Conservation (phyloP, 176 grass and related monocot genomes). For the Saccharum spontaneum region DNA sequence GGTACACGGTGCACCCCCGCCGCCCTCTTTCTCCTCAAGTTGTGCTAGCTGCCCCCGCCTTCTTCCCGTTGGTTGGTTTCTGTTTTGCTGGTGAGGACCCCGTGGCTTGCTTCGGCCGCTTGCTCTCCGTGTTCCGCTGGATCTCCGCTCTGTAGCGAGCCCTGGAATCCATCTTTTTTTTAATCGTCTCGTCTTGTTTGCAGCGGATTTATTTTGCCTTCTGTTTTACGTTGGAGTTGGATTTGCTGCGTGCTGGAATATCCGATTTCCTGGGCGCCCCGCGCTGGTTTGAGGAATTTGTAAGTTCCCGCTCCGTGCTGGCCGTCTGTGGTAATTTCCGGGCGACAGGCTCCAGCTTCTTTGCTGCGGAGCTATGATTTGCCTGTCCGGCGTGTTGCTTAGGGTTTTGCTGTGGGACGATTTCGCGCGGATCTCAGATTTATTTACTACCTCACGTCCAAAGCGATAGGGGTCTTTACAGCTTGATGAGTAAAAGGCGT, state of each 20-base stretch:
- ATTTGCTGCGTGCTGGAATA: background rate
- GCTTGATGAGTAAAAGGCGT: background rate
- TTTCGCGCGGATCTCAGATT: background rate
- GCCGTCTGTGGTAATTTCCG: background rate
- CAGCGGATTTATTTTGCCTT: background rate
- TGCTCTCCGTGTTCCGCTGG: background rate
- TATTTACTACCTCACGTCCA: background rate
- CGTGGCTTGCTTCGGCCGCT: background rate
- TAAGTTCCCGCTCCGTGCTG: background rate
- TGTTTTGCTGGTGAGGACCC: background rate
- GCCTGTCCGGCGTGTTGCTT: background rate
- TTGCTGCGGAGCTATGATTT: background rate
- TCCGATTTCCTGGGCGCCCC: background rate
- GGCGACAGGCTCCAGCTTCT: fast-evolving
- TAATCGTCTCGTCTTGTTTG: background rate
- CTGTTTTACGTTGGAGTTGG: background rate
- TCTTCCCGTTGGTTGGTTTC: background rate
- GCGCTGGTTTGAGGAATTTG: too few relatives aligned
- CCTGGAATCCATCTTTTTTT: background rate
- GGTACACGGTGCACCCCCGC: background rate
- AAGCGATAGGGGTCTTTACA: background rate
- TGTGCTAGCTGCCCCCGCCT: fast-evolving
- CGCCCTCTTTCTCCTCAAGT: background rate
- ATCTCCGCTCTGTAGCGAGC: background rate
- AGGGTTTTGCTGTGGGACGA: background rate